A percentile compares a stretch with the other conserved stretches of the same genome.
These are phyloP conservation scores for Sordariomycetes sp. DNA, from an alignment of 2,329 filamentous ascomycete genomes.

Conservation along the genomic window DNA sequence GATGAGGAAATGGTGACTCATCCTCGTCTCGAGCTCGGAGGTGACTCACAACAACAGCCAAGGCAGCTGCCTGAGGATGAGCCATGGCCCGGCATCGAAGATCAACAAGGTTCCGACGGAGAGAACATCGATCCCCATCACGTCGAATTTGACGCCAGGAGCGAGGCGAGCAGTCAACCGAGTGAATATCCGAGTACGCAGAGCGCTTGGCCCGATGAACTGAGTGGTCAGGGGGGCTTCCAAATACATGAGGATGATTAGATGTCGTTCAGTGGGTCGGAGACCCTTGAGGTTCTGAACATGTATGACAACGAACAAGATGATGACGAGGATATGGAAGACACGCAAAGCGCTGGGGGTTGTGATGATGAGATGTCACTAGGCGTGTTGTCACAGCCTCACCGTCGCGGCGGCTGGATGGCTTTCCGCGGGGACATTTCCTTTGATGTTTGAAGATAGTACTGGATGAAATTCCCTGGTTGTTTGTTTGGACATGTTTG, in stretches of 20 bases:
- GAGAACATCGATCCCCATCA: conserved; percentile 46
- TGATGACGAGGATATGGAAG: too few relatives aligned
- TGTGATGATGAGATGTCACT: too few relatives aligned
- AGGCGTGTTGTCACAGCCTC: too few relatives aligned
- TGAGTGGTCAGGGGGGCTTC: conserved; percentile 19
- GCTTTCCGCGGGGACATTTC: too few relatives aligned
- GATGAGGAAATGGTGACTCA: conserved; percentile 17
- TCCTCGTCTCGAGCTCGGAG: conserved; percentile 8
- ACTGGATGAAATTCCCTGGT: too few relatives aligned
- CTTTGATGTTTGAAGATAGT: too few relatives aligned
- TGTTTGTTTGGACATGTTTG: too few relatives aligned
- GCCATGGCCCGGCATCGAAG: conserved; percentile 48
- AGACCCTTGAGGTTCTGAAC: too few relatives aligned
- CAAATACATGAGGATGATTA: conserved; percentile 30
- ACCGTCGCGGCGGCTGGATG: too few relatives aligned
- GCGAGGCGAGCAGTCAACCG: conserved; percentile 38
- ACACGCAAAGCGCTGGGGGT: too few relatives aligned
- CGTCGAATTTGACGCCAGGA: conserved; percentile 17
- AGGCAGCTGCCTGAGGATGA: conserved; percentile 41
- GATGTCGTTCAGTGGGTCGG: too few relatives aligned
- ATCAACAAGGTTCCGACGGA: conserved; percentile 31
- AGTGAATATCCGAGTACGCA: conserved; percentile 48
- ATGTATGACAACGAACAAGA: too few relatives aligned
- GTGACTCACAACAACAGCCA: conserved; percentile 16
- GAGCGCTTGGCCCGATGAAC: conserved; percentile 24